phyloP scores from a whole-genome alignment of 345 rosid genomes.

The Salix udensis region DNA sequence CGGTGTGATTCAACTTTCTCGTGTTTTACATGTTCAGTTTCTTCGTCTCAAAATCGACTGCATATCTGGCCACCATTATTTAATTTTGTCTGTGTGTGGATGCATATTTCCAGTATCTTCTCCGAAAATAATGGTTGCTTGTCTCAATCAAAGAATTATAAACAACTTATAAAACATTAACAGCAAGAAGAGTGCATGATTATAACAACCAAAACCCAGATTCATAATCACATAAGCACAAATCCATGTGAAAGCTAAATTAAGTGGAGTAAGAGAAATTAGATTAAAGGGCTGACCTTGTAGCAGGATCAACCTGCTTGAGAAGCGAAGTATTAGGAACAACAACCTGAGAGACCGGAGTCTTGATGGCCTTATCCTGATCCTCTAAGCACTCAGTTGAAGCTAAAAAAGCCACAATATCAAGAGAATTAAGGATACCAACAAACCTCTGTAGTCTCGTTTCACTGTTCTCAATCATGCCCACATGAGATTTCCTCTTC shows the following conservation, averaged over 20 bases:
- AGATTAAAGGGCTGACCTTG: slow-evolving; percentile 45
- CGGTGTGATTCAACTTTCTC: no score
- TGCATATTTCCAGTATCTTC: no score
- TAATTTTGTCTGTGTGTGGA: no score
- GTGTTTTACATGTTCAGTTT: no score
- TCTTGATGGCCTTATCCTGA: slow-evolving; percentile 71
- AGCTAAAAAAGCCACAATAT: slow-evolving; percentile 73
- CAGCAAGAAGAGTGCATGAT: no score
- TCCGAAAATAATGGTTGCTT: no score
- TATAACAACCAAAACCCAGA: background rate
- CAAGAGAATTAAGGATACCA: slow-evolving; percentile 82
- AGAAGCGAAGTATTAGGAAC: slow-evolving; percentile 53
- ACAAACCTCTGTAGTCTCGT: slow-evolving; percentile 79
- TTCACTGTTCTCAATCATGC: slow-evolving; percentile 58
- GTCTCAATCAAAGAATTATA: no score
- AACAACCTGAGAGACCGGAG: slow-evolving; percentile 75
- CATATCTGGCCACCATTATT: no score
- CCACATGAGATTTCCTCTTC: slow-evolving; percentile 59
- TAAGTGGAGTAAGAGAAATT: background rate
- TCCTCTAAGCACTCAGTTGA: slow-evolving; percentile 72
- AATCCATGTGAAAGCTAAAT: background rate
- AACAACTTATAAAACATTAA: no score
- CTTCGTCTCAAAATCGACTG: no score
- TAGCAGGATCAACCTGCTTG: slow-evolving; percentile 88
- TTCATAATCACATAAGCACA: background rate